Percentiles rank a stretch among this genome's conserved stretches.
Evolutionary conservation across 1,284 basidiomycete genomes (phyloP).

Genomic region (Rhodotorula sp.): DNA sequence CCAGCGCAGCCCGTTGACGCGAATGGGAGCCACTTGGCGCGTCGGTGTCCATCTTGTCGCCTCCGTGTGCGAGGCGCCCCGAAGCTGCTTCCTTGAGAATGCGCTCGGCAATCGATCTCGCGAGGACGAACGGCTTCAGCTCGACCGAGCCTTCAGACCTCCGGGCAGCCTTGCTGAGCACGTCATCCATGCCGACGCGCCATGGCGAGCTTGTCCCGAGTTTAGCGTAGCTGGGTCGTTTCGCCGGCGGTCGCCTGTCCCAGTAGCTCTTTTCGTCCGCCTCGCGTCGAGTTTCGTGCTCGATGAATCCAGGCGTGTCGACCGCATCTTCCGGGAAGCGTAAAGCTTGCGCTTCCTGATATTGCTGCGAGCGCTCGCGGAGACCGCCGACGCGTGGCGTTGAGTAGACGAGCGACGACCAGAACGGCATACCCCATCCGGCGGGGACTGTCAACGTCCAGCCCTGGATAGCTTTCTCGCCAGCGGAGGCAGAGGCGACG

Average conservation of each 20-base stretch:
- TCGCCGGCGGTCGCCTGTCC: conserved; percentile 77
- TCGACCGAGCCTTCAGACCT: background rate
- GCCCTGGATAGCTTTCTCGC: conserved; percentile 54
- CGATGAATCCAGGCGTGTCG: conserved; percentile 56
- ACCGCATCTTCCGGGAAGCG: conserved; percentile 83
- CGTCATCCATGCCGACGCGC: conserved; percentile 65
- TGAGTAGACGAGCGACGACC: conserved; percentile 72
- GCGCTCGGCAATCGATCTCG: background rate
- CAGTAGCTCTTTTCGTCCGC: conserved; percentile 62
- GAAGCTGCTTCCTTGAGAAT: background rate
- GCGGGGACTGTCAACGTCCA: conserved; percentile 76
- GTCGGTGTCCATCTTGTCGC: background rate
- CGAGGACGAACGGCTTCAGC: conserved; percentile 12
- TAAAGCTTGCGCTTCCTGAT: conserved; percentile 69
- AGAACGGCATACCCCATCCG: conserved; percentile 85
- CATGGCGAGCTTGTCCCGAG: conserved; percentile 61
- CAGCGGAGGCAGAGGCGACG: conserved; percentile 47
- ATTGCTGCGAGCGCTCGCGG: conserved; percentile 68
- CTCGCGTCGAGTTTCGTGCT: conserved; percentile 54
- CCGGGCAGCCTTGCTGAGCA: background rate
- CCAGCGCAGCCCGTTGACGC: background rate
- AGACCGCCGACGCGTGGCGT: conserved; percentile 77
- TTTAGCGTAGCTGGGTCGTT: conserved; percentile 68
- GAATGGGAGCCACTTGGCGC: background rate
- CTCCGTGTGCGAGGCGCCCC: no score